Conservation (phyloP, 106 monocot species). For the Platanthera guangdongensis region DNA sequence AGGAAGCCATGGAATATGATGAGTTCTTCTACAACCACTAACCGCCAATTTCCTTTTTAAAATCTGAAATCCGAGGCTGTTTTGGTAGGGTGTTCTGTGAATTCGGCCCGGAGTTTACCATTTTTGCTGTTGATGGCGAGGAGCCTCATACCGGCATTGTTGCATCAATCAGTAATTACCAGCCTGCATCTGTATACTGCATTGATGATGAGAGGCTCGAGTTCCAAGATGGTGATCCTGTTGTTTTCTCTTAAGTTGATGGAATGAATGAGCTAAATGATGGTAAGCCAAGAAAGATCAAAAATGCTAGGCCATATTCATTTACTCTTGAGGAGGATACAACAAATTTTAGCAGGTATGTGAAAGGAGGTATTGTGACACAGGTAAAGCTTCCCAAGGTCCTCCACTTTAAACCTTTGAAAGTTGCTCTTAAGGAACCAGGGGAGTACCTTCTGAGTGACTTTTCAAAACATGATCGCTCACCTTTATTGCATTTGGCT, state of each 20-base stretch:
- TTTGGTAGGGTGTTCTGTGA: conserved; percentile 13
- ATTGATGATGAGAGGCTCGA: conserved; percentile 14
- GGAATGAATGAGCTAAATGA: conserved; percentile 15
- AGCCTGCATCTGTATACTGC: conserved; percentile 6
- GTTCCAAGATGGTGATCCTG: conserved; percentile 13
- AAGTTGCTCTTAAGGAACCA: conserved; percentile 6
- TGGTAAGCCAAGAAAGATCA: conserved; percentile 8
- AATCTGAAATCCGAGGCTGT: conserved; percentile 12
- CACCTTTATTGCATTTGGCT: conserved; percentile 12
- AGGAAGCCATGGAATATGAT: conserved; percentile 7
- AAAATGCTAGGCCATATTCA: conserved; percentile 8
- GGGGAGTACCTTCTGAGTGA: conserved; percentile 10
- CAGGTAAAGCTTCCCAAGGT: conserved; percentile 11
- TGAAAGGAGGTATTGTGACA: conserved; percentile 12
- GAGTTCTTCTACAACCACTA: conserved; percentile 7
- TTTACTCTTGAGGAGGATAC: conserved; percentile 13
- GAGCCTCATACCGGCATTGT: conserved; percentile 12
- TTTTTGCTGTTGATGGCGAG: conserved; percentile 9
- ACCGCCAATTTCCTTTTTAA: conserved; percentile 10
- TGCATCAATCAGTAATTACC: conserved; percentile 10
- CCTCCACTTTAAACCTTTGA: conserved; percentile 8
- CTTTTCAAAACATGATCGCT: conserved; percentile 11
- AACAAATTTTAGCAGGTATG: conserved; percentile 8
- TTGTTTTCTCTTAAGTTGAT: conserved; percentile 7
- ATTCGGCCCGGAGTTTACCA: conserved; percentile 8